Evolutionary conservation across 768 basidiomycete species (phyloP).

Genomic region (Russula sp.): DNA sequence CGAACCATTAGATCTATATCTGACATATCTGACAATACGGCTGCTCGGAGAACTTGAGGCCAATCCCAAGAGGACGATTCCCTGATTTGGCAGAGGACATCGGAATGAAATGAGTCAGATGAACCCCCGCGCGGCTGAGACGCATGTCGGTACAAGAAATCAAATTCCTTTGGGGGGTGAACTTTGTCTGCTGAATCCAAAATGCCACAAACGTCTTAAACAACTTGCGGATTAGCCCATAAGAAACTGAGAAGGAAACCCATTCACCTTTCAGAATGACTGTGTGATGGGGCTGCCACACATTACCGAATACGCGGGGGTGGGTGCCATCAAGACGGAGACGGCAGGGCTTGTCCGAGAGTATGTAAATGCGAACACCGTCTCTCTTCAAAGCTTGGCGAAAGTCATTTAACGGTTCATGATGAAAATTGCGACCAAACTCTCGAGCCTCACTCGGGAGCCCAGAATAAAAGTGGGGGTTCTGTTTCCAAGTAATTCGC

Average conservation of each 20-base stretch:
- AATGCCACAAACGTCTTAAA: neutral
- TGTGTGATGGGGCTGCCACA: conserved; percentile 2
- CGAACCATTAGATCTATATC: no score
- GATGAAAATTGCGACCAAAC: neutral
- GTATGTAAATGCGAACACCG: neutral
- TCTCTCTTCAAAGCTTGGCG: neutral
- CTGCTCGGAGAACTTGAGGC: no score
- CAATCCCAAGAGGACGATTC: no score
- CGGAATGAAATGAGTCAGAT: no score
- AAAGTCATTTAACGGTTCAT: neutral
- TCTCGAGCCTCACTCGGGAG: no score
- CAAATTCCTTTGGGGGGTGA: no score
- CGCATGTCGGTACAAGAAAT: no score
- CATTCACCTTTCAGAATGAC: conserved; percentile 13
- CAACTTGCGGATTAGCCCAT: neutral
- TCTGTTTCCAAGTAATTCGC: neutral
- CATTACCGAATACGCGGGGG: neutral
- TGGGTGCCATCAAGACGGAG: neutral
- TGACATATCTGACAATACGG: no score
- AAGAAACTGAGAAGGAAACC: no score
- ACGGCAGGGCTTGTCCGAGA: neutral
- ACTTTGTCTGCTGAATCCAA: neutral
- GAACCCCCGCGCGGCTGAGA: no score
- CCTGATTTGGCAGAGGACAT: no score
- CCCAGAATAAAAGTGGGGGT: no score